These are phyloP conservation scores for Fonsecaea erecta DNA, from an alignment of 2,329 filamentous ascomycete species.

Conservation along the genomic window DNA sequence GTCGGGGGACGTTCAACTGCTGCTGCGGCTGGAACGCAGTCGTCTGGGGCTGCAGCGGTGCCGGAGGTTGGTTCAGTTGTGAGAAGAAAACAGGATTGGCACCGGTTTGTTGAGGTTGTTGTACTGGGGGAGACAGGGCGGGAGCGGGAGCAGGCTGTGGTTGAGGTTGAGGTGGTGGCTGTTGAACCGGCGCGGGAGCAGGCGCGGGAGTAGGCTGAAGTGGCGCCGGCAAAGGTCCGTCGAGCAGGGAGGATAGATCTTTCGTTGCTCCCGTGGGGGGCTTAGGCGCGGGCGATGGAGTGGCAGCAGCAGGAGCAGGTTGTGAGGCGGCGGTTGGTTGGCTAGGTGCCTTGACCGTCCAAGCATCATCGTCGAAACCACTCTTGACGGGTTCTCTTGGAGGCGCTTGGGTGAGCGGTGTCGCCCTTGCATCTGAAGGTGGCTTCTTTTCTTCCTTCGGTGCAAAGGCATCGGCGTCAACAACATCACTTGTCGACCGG, in stretches of 20 bases:
- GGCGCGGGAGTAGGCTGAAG: slow-evolving; percentile 59
- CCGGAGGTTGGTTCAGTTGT: slow-evolving; percentile 49
- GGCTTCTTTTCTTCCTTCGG: slow-evolving; percentile 57
- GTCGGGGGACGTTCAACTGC: slow-evolving; percentile 53
- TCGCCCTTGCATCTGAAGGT: slow-evolving; percentile 52
- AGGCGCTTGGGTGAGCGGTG: slow-evolving; percentile 56
- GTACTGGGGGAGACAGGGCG: slow-evolving; percentile 40
- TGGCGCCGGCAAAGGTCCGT: slow-evolving; percentile 61
- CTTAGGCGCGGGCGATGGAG: slow-evolving; percentile 43
- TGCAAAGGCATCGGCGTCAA: slow-evolving; percentile 85
- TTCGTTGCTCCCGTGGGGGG: slow-evolving; percentile 70
- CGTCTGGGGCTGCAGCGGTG: slow-evolving; percentile 38
- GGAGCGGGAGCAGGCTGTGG: slow-evolving; percentile 35
- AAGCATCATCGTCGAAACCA: slow-evolving; percentile 95
- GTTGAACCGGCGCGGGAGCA: slow-evolving; percentile 44
- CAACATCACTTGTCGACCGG: slow-evolving; percentile 81
- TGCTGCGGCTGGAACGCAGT: slow-evolving; percentile 40
- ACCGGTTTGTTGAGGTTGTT: slow-evolving; percentile 47
- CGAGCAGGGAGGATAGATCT: slow-evolving; percentile 66
- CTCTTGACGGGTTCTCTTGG: slow-evolving; percentile 53
- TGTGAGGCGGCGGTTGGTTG: slow-evolving; percentile 49
- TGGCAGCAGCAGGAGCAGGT: slow-evolving; percentile 33
- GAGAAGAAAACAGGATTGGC: slow-evolving; percentile 57
- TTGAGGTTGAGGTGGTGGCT: slow-evolving; percentile 42
- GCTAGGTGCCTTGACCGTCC: slow-evolving; percentile 87